phyloP scores from a whole-genome alignment of 352 stramenopile species.

The Peronosclerospora sorghi region DNA sequence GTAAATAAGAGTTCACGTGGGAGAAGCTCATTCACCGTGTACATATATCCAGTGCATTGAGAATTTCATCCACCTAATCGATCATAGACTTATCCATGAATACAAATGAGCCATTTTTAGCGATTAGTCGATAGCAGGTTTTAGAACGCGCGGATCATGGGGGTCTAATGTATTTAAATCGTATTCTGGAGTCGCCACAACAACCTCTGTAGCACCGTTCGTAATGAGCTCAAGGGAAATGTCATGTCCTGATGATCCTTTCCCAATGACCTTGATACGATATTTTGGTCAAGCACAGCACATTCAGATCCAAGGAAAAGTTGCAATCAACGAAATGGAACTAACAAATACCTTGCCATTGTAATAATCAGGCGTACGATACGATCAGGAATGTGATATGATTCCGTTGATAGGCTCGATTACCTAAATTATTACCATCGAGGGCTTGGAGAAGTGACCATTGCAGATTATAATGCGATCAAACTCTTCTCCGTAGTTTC shows the following conservation, averaged over 20 bases:
- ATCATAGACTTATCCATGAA: conserved; percentile 50
- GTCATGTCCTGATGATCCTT: conserved; percentile 58
- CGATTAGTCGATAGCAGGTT: conserved; percentile 45
- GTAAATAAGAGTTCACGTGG: conserved; percentile 41
- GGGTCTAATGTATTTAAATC: conserved; percentile 13
- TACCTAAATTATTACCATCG: conserved; percentile 32
- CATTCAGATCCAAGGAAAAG: too few relatives aligned
- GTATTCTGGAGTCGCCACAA: conserved; percentile 43
- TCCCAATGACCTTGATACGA: conserved; percentile 53
- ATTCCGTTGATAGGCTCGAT: conserved; percentile 35
- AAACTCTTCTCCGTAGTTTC: conserved; percentile 46
- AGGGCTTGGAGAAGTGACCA: conserved; percentile 60
- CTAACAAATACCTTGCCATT: conserved; percentile 25
- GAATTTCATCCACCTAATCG: conserved; percentile 51
- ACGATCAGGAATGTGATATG: conserved; percentile 42
- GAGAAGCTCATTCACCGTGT: conserved; percentile 42
- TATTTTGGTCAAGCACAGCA: neutral
- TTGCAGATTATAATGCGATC: conserved; percentile 75
- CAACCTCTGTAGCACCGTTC: conserved; percentile 31
- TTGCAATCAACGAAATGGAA: too few relatives aligned
- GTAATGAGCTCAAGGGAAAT: conserved; percentile 63
- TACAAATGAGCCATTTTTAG: conserved; percentile 34
- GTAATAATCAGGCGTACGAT: conserved; percentile 35
- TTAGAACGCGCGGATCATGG: conserved; percentile 33
- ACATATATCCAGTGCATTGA: conserved; percentile 73